A percentile compares a stretch with the other conserved stretches of the same genome.
Evolutionary conservation across 208 protist genomes (phyloP).

Genomic region (Trypanosoma theileri): DNA sequence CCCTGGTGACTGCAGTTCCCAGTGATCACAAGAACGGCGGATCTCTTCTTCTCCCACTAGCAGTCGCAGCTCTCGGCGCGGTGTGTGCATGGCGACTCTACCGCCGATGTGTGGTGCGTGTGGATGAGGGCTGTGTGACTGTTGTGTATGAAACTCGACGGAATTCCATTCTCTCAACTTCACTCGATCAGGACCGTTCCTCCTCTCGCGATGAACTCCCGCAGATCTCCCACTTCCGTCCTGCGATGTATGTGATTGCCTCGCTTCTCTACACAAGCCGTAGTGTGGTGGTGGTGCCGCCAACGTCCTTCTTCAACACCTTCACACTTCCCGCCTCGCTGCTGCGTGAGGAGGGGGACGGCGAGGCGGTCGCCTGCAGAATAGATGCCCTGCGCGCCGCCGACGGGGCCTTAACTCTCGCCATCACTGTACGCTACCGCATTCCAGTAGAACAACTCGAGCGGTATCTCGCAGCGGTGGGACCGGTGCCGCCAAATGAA

Average conservation of each 20-base stretch:
- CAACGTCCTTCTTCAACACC: constrained; percentile 68
- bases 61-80: constrained; percentile 32
- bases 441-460: constrained; percentile 76
- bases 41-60: constrained; percentile 41
- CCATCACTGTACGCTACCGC: constrained; percentile 62
- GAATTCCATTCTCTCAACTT: constrained; percentile 60
- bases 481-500: constrained; percentile 72
- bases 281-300: constrained; percentile 55
- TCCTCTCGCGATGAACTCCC: constrained; percentile 28
- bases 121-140: constrained; percentile 69
- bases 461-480: constrained; percentile 78
- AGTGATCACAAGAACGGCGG: no score
- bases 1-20: no score
- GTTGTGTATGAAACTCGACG: constrained; percentile 84
- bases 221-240: constrained; percentile 52
- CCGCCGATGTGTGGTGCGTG: constrained; percentile 51
- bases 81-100: constrained; percentile 55
- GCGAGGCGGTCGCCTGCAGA: constrained; percentile 55
- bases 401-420: constrained; percentile 69
- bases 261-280: constrained; percentile 47
- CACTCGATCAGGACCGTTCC: constrained; percentile 47
- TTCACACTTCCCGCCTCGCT: constrained; percentile 72
- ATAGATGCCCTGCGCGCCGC: constrained; percentile 58
- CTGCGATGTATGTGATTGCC: constrained; percentile 48
- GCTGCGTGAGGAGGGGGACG: constrained; percentile 38